A percentile compares a stretch with the other conserved stretches of the same genome.
Conservation (phyloP, 2,329 filamentous ascomycete genomes). For the Amesomyces nigricolor region DNA sequence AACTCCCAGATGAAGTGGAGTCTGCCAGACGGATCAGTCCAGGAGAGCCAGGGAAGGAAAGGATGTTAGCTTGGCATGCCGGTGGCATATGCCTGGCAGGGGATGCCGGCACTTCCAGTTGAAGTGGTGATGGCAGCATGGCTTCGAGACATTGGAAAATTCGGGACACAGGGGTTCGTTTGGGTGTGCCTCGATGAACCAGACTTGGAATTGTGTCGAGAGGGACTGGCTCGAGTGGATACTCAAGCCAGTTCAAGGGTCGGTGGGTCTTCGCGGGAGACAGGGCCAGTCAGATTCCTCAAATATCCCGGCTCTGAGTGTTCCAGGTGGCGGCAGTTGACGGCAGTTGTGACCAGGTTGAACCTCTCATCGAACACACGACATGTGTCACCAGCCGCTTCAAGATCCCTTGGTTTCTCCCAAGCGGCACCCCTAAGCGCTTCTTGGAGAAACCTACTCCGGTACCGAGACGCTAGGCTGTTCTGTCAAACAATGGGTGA, state of each 20-base stretch:
- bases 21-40: background rate
- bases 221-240: conserved; percentile 11
- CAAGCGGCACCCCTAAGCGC: background rate
- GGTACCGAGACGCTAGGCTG: no score
- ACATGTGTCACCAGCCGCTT: conserved; percentile 16
- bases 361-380: conserved; percentile 7
- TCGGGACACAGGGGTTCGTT: conserved; percentile 24
- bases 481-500: no score
- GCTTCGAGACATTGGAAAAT: conserved; percentile 16
- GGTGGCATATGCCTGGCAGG: conserved; percentile 14
- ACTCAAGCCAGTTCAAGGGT: conserved; percentile 4
- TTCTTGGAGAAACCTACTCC: no score
- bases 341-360: background rate
- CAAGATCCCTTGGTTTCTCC: conserved; percentile 9
- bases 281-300: no score
- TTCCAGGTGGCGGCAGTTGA: no score
- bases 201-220: conserved; percentile 20
- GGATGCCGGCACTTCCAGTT: conserved; percentile 21
- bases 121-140: conserved; percentile 17
- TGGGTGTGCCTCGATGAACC: conserved; percentile 17
- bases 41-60: background rate
- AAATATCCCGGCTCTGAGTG: no score
- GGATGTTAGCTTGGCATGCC: conserved; percentile 12
- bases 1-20: background rate
- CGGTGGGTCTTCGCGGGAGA: no score